Evolutionary conservation across 148 eudicot genomes (phyloP).

Genomic region (Oxyria digyna): DNA sequence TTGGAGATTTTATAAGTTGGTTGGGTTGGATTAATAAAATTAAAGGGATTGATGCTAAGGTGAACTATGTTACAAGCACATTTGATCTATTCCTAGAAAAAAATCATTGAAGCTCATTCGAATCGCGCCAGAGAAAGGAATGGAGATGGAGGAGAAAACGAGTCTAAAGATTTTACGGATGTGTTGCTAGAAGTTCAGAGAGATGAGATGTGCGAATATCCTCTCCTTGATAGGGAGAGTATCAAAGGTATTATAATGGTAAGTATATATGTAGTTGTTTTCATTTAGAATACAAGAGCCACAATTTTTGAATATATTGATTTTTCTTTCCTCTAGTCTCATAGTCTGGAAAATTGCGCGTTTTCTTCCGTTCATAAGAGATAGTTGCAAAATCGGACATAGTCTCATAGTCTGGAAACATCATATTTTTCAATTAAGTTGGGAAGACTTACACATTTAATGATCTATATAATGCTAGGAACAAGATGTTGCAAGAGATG

Average conservation of each 20-base stretch:
- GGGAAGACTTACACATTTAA: too few species aligned
- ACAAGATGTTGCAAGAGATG: too few species aligned
- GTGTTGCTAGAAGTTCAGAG: slow-evolving; percentile 10
- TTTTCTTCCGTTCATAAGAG: too few species aligned
- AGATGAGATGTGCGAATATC: not conserved
- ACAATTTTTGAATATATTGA: too few species aligned
- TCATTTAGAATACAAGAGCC: too few species aligned
- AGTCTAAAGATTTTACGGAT: slow-evolving; percentile 2
- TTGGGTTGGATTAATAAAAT: slow-evolving; percentile 13
- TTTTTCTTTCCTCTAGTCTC: too few species aligned
- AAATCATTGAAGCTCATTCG: slow-evolving; percentile 6
- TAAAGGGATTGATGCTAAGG: slow-evolving; percentile 12
- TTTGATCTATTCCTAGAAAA: slow-evolving; percentile 7
- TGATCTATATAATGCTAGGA: too few species aligned
- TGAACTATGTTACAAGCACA: not conserved
- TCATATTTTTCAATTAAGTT: too few species aligned
- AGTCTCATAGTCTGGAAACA: too few species aligned
- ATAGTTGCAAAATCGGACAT: too few species aligned
- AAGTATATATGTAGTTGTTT: too few species aligned
- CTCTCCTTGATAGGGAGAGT: not conserved
- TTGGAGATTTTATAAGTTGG: not conserved
- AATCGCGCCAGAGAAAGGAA: not conserved
- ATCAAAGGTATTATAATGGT: slow-evolving; percentile 15
- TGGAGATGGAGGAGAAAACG: not conserved
- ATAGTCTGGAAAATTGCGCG: too few species aligned